Base-by-base conservation (phyloP, 768 basidiomycete species). In the Cystoderma amianthinum region DNA sequence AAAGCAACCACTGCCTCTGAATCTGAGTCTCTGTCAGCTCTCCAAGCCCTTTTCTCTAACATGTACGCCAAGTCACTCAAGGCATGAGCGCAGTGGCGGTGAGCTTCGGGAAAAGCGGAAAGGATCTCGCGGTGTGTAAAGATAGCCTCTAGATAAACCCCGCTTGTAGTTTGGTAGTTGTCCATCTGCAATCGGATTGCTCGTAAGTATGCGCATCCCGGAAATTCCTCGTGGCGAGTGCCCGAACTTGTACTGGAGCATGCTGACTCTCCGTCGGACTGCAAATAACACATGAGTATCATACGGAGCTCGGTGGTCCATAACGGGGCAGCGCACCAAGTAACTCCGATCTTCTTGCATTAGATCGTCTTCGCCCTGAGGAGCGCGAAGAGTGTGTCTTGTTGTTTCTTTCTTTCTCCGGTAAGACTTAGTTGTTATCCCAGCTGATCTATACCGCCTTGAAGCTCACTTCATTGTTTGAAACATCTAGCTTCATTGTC, bases 51-150 rank as follows among this genome's bases (percentile, higher is more conserved):
- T 39, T 63, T 58, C 58, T 87, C 85, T 50, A 89, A 58, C 25
- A 68, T 58, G 44, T 65, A 68, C 9, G 85, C 85, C 46, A 89
- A 65, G 57, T 80, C 81, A 61, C 64, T 76, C 58, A 84, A 77
- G 12, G 65, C 79, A 39, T 68, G 63, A 38, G 80, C 76, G 64
- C 85, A 88, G 22, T 75, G 72, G 44, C 46, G 59, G 64, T 88
- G 85, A 9, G 66, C 79, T 41, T 67, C 63, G 15, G 85, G 85
- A 53, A 67, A 80, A 7, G 80, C 73, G 47, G 61, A 65, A 46
- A 81, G 67, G 25, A 82, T 74, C 55, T 82, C 78, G 54, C 85
- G 83, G 63, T 89, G 85, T 0, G 78, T 77, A 61, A 86, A 84
- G 51, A 89, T 80, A 39, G 74, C 69, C 54, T 89, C 85, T 60